Conservation (phyloP, 2,329 filamentous ascomycete genomes). For the Arthrobotrys megalospora region DNA sequence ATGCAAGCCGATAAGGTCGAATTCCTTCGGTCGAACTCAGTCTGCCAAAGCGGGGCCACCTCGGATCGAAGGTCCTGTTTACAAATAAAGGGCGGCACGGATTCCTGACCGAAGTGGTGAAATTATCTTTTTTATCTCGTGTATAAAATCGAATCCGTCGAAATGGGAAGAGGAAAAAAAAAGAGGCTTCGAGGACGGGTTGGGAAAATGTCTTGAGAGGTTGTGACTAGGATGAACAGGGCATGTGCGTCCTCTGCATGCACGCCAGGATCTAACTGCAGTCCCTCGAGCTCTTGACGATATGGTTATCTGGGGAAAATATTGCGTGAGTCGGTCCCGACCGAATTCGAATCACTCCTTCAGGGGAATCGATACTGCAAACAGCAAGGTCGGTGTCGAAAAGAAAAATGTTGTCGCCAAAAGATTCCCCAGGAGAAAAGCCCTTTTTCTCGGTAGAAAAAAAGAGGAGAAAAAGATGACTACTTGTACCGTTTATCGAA, state of each 20-base stretch:
- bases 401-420: slow-evolving; percentile 19
- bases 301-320: slow-evolving; percentile 32
- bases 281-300: slow-evolving; percentile 23
- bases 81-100: slow-evolving; percentile 17
- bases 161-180: slow-evolving; percentile 10
- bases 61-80: slow-evolving; percentile 53
- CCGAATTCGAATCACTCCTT: slow-evolving; percentile 41
- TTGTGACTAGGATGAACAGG: slow-evolving; percentile 45
- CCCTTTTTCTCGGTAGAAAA: slow-evolving; percentile 9
- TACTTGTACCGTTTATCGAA: slow-evolving; percentile 18
- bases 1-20: slow-evolving; percentile 20
- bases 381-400: slow-evolving; percentile 36
- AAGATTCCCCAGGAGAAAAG: slow-evolving; percentile 28
- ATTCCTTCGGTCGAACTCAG: slow-evolving; percentile 17
- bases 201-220: slow-evolving; percentile 13
- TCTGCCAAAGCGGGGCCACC: slow-evolving; percentile 16
- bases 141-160: slow-evolving; percentile 46
- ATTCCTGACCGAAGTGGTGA: slow-evolving; percentile 5
- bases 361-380: slow-evolving; percentile 55
- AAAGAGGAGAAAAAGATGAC: slow-evolving; percentile 13
- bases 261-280: slow-evolving; percentile 29
- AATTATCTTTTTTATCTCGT: not conserved
- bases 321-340: slow-evolving; percentile 36
- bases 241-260: slow-evolving; percentile 55
- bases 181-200: slow-evolving; percentile 9